Conservation (phyloP, 2,329 filamentous ascomycete species). For the Xylaria sp. region DNA sequence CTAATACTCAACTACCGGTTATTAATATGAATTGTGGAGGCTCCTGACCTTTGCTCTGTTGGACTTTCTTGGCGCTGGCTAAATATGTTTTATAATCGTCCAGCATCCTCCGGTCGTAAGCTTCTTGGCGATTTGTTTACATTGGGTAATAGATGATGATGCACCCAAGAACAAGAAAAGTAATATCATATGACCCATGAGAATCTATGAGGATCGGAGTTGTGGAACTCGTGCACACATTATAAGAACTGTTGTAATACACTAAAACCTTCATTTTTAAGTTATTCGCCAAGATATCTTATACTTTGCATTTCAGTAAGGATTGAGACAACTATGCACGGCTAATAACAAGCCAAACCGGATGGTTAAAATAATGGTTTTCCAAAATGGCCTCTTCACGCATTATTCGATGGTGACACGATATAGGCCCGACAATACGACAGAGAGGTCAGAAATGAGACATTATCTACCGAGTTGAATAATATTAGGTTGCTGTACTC, state of each 20-base stretch:
- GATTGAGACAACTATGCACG: too few relatives aligned
- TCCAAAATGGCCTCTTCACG: too few relatives aligned
- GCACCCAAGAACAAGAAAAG: background rate
- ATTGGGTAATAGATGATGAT: background rate
- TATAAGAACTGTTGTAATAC: background rate
- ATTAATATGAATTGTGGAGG: constrained; percentile 20
- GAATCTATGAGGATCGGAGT: background rate
- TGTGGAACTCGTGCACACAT: background rate
- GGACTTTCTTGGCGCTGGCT: constrained; percentile 14
- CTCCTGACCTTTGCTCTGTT: background rate
- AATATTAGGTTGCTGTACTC: too few relatives aligned
- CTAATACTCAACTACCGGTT: constrained; percentile 28
- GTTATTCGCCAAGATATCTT: background rate
- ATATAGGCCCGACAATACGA: too few relatives aligned
- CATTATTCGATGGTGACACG: too few relatives aligned
- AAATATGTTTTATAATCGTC: background rate
- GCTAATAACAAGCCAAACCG: too few relatives aligned
- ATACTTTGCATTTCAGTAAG: background rate
- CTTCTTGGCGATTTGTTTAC: background rate
- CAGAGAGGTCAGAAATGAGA: too few relatives aligned
- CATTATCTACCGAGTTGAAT: too few relatives aligned
- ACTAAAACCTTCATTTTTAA: background rate
- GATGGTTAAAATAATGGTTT: too few relatives aligned
- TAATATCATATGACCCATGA: background rate
- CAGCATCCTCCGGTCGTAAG: background rate